Percentiles rank a stretch among this genome's conserved stretches.
Evolutionary conservation across 108 stramenopile genomes (phyloP).

Genomic region (Epithemia pelagica): DNA sequence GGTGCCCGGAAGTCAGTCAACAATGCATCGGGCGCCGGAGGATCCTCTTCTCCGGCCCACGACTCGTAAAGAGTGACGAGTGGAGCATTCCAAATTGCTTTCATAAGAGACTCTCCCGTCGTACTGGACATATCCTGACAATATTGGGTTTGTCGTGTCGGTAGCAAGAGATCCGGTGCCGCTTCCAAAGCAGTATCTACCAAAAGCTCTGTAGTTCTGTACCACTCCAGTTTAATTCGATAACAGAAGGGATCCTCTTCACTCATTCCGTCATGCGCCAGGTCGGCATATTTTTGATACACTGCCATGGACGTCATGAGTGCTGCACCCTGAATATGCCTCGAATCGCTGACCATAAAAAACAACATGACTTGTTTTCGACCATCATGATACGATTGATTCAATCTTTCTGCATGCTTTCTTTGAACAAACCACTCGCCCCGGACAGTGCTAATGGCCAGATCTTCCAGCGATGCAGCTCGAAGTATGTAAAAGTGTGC

Average conservation of each 20-base stretch:
- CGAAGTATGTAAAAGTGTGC: constrained; percentile 71
- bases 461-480: constrained; percentile 68
- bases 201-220: constrained; percentile 77
- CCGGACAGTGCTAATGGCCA: constrained; percentile 55
- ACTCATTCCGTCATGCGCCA: constrained; percentile 1
- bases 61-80: constrained; percentile 77
- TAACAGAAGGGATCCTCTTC: constrained; percentile 54
- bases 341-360: constrained; percentile 73
- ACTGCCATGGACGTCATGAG: constrained; percentile 57
- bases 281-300: constrained; percentile 23
- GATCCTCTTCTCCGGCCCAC: constrained; percentile 58
- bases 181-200: constrained; percentile 71
- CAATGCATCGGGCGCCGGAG: constrained; percentile 59
- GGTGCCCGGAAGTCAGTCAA: constrained; percentile 76
- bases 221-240: constrained; percentile 70
- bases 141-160: constrained; percentile 59
- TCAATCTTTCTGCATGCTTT: constrained; percentile 66
- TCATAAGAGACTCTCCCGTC: constrained; percentile 82
- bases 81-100: constrained; percentile 83
- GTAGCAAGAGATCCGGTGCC: constrained; percentile 68
- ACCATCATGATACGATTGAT: constrained; percentile 46
- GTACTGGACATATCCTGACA: constrained; percentile 74
- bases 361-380: constrained; percentile 73
- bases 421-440: constrained; percentile 76
- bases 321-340: constrained; percentile 82